Base-by-base conservation (phyloP, 2,329 filamentous ascomycete genomes). In the Colletotrichum theobromicola region DNA sequence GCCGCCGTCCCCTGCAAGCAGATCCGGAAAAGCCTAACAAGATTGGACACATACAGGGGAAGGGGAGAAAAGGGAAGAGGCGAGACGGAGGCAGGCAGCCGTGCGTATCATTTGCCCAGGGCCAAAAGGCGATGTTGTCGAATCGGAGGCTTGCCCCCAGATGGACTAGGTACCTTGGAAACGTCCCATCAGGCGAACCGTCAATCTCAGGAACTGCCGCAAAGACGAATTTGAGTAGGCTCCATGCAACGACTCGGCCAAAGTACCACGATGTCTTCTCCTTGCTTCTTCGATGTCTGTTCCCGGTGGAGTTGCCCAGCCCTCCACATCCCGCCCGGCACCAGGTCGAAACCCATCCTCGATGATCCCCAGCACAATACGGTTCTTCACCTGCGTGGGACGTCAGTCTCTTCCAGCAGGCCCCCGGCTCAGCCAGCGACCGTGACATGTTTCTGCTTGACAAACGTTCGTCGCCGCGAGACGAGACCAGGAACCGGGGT, bases 361-460 rank as follows among this genome's bases (percentile, higher is more conserved):
- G n/a, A 50, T 50, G 42, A 50, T 50, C 42, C n/a, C 6, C 42
- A 50, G n/a, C 42, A 50, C 12, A 50, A 4, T 2, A 7, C 12
- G 42, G 42, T 50, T 50, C 42, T 50, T 50, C 42, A 50, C 42
- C 42, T 50, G 42, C 42, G n/a, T 50, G n/a, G 42, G 42, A 50
- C 1, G n/a, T 50, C 42, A 21, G 4, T 50, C 42, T 50, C 42
- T n/a, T 50, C 42, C 10, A 50, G 42, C 42, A 0, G 12, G 16
- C 42, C 42, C n/a, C 42, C 42, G 42, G 42, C 42, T 24, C 42
- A 50, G 42, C 42, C 42, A 50, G 42, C 42, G 42, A 50, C 42
- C 37, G 67, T 71, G 61, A 53, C 72, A 71, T 71, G 67, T 71
- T 71, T 71, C 32, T n/a, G 62, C 67, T 18, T n/a, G 61, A 57